Evolutionary conservation across 805 yeast species (phyloP).

Genomic region (Kodamaea laetipori): DNA sequence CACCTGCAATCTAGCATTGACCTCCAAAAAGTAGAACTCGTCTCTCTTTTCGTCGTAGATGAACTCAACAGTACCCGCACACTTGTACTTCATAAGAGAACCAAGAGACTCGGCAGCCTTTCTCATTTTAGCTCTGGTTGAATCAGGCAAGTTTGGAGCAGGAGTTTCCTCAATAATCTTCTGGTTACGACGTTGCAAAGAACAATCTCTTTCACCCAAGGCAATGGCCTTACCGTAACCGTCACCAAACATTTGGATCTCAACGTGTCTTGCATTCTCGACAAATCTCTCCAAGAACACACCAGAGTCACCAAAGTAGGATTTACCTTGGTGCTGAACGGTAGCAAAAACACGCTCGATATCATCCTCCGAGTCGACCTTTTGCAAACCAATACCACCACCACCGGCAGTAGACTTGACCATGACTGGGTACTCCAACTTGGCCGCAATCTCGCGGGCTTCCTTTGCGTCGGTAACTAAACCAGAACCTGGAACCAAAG

Average conservation of each 20-base stretch:
- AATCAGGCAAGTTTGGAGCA: conserved; percentile 87
- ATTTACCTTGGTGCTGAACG: conserved; percentile 90
- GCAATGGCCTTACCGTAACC: conserved; percentile 93
- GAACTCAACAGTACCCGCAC: conserved; percentile 98
- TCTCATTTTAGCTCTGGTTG: conserved; percentile 74
- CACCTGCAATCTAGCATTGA: conserved; percentile 94
- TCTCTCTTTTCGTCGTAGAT: conserved; percentile 85
- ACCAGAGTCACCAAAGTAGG: conserved; percentile 94
- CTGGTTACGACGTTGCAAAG: conserved; percentile 95
- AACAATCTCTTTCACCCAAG: conserved; percentile 96
- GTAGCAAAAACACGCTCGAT: conserved; percentile 83
- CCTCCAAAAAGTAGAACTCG: conserved; percentile 93
- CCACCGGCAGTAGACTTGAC: conserved; percentile 98
- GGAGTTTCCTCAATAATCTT: conserved; percentile 97
- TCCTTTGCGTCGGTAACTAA: conserved; percentile 70
- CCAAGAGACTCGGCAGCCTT: conserved; percentile 84
- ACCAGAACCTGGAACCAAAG: conserved; percentile 96
- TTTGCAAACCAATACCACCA: conserved; percentile 97
- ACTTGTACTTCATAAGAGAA: conserved; percentile 80
- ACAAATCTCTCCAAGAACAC: conserved; percentile 94
- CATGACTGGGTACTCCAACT: conserved; percentile 87
- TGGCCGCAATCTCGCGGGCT: conserved; percentile 73
- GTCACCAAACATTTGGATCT: conserved; percentile 95
- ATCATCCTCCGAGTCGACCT: conserved; percentile 81
- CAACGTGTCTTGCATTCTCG: conserved; percentile 94